Percentiles rank a stretch among this genome's conserved stretches.
Evolutionary conservation across 331 rosid species (phyloP).

Genomic region (Quercus phellos): DNA sequence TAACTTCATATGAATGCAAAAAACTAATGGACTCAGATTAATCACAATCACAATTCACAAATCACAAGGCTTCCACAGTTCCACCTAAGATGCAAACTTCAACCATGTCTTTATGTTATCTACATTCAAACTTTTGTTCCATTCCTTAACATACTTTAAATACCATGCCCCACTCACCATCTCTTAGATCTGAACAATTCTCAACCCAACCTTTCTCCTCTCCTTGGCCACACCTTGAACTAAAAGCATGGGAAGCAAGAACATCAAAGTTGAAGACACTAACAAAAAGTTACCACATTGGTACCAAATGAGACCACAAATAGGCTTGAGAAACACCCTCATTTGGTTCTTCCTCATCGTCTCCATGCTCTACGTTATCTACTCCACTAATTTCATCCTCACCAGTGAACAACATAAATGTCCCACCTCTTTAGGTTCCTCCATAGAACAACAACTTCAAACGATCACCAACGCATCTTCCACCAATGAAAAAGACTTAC

Average conservation of each 20-base stretch:
- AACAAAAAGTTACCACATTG: background rate
- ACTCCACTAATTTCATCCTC: constrained; percentile 54
- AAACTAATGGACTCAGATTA: too few relatives aligned
- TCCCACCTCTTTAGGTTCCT: constrained; percentile 16
- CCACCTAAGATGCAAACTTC: background rate
- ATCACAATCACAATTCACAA: background rate
- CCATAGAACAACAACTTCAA: constrained; percentile 25
- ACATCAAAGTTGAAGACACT: background rate
- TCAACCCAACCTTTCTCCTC: constrained; percentile 5
- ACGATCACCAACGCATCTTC: constrained; percentile 28
- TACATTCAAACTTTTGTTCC: constrained; percentile 40
- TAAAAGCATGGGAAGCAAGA: constrained; percentile 14
- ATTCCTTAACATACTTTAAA: constrained; percentile 34
- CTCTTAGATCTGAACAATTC: constrained; percentile 50
- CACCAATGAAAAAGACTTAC: constrained; percentile 1
- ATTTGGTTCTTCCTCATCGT: constrained; percentile 46
- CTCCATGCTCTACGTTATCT: constrained; percentile 45
- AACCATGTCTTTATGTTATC: constrained; percentile 24
- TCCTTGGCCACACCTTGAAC: background rate
- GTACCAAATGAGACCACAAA: constrained; percentile 25
- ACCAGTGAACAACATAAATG: constrained; percentile 38
- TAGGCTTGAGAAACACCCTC: constrained; percentile 37
- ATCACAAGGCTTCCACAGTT: background rate
- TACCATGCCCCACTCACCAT: background rate
- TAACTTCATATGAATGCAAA: too few relatives aligned